Percentiles rank a stretch among this genome's conserved stretches.
These are phyloP conservation scores for Serendipita vermifera DNA, from an alignment of 768 basidiomycete species.

Conservation along the genomic window DNA sequence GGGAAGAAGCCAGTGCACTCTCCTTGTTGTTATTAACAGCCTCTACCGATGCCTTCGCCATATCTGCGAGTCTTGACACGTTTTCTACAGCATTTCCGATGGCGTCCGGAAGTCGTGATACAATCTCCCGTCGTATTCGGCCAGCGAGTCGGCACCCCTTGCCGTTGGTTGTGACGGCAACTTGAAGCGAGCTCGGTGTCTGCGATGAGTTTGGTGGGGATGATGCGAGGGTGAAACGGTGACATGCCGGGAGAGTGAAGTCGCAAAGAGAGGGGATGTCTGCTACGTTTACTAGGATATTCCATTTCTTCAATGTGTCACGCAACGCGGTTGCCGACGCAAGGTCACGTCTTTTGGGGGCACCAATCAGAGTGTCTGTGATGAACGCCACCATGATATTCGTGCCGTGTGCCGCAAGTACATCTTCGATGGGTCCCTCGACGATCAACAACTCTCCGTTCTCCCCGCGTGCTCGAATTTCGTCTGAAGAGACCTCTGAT, in stretches of 20 bases:
- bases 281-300: slow-evolving; percentile 73
- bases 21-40: too few relatives aligned
- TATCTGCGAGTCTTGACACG: slow-evolving; percentile 51
- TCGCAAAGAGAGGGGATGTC: slow-evolving; percentile 81
- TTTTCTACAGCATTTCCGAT: slow-evolving; percentile 63
- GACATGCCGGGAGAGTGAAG: slow-evolving; percentile 75
- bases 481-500: too few relatives aligned
- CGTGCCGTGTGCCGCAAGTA: too few relatives aligned
- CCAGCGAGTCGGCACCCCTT: slow-evolving; percentile 76
- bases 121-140: slow-evolving; percentile 70
- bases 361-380: slow-evolving; percentile 55
- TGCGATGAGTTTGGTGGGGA: slow-evolving; percentile 11
- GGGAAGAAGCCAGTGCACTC: too few relatives aligned
- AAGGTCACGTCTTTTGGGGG: slow-evolving; percentile 29
- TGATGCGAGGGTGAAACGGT: slow-evolving; percentile 68
- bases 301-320: slow-evolving; percentile 37
- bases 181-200: slow-evolving; percentile 24
- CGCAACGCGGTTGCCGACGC: slow-evolving; percentile 49
- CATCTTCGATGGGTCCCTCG: too few relatives aligned
- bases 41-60: too few relatives aligned
- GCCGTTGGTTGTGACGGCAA: slow-evolving; percentile 85
- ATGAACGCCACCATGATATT: slow-evolving; percentile 47
- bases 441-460: slow-evolving; percentile 44
- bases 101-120: slow-evolving; percentile 55
- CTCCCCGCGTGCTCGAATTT: slow-evolving; percentile 51